Base-by-base conservation (phyloP, 2,329 filamentous ascomycete species). In the Xylariaceae sp. region DNA sequence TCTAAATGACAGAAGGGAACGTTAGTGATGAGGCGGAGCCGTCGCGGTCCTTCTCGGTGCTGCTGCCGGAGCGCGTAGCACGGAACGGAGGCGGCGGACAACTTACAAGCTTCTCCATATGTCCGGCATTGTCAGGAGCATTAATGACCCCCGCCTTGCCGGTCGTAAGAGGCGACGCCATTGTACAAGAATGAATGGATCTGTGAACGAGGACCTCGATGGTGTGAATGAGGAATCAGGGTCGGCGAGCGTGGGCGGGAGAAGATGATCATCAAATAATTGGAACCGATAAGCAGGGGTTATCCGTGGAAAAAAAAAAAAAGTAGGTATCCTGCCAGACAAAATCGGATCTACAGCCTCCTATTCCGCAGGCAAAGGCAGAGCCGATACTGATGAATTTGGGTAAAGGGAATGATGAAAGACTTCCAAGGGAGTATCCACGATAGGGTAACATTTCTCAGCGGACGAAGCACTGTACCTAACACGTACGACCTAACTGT, bases 61-160 rank as follows among this genome's bases (percentile, higher is more conserved):
- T 19, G 19, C 19, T 19, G 19, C 47, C 6, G 50, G 44, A 50
- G 56, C 55, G 54, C 52, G 49, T 55, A 44, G 55, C 54, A 58
- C 54, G 47, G 42, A 29, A 43, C 43, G 12, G 50, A 34, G 50
- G 54, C 54, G 53, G 62, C 45, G 47, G 55, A 53, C 45, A 55
- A 74, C 79, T 75, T 76, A 85, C 82, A 74, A 85, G 73, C 67
- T 77, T 79, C 61, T 81, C 79, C 74, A 85, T 77, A 63, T 70
- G 74, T 58, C 73, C 74, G 59, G 74, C 77, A 70, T 78, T 76
- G 50, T 78, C 73, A 59, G 74, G 68, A 62, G 80, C 76, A 67
- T 77, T 74, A 65, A 85, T 76, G 62, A 83, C 70, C 65, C 80
- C 80, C 64, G 80, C 80, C 72, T 77, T 62, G 56, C 61, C 60